Conservation (phyloP, 106 monocot genomes). For the Dioscorea zingiberensis region DNA sequence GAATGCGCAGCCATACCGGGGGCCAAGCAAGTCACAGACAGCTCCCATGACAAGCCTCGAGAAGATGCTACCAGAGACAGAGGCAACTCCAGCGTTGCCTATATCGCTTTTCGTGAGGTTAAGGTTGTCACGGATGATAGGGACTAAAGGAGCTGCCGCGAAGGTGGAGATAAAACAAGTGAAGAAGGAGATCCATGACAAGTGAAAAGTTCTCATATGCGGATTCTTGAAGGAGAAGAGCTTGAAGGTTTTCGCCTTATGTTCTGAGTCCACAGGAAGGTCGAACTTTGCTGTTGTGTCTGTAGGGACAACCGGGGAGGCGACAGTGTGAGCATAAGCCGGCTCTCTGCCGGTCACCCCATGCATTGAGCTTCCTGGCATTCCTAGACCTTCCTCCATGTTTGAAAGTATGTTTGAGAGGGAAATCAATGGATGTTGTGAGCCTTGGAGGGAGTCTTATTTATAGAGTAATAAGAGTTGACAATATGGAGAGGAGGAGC, state of each 20-base stretch:
- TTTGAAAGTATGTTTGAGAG: background rate
- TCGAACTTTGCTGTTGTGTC: slow-evolving; percentile 33
- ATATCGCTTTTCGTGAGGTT: slow-evolving; percentile 55
- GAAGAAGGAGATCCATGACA: slow-evolving; percentile 90
- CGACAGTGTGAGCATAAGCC: slow-evolving; percentile 17
- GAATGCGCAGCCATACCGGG: slow-evolving; percentile 57
- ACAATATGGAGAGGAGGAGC: too few species aligned
- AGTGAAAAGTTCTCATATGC: slow-evolving; percentile 82
- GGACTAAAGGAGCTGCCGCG: slow-evolving; percentile 75
- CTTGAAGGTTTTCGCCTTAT: slow-evolving; percentile 61
- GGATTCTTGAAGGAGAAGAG: slow-evolving; percentile 50
- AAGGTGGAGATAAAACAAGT: slow-evolving; percentile 75
- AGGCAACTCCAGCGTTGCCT: slow-evolving; percentile 77
- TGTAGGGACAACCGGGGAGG: background rate
- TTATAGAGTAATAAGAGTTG: too few species aligned
- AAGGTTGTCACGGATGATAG: slow-evolving; percentile 81
- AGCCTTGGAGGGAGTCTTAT: too few species aligned
- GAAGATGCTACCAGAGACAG: slow-evolving; percentile 73
- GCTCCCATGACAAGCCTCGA: slow-evolving; percentile 74
- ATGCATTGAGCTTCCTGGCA: slow-evolving; percentile 43
- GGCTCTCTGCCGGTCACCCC: slow-evolving; percentile 38
- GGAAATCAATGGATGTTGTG: too few species aligned
- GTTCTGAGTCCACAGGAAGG: slow-evolving; percentile 66
- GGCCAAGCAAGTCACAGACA: slow-evolving; percentile 66
- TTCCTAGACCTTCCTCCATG: slow-evolving; percentile 6